Percentiles rank a stretch among this genome's conserved stretches.
phyloP scores from a whole-genome alignment of 805 yeast species.

The Candida stauntonica region DNA sequence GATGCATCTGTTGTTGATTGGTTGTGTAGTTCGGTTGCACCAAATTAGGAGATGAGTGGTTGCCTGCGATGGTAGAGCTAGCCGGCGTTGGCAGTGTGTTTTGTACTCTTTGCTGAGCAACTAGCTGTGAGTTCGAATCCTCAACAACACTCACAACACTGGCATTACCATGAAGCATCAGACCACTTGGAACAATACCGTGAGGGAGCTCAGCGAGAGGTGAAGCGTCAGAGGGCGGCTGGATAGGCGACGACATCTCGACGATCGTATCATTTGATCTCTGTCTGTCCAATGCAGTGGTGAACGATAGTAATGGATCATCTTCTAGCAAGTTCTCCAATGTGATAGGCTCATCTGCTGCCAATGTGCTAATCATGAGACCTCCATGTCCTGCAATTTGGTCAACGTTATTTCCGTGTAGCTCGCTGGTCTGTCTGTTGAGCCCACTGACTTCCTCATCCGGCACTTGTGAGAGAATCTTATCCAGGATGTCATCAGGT shows the following conservation, averaged over 20 bases:
- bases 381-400: constrained; percentile 12
- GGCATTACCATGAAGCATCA: constrained; percentile 6
- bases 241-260: constrained; percentile 19
- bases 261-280: constrained; percentile 28
- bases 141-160: constrained; percentile 9
- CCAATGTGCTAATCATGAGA: not conserved
- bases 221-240: constrained; percentile 10
- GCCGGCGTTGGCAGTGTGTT: constrained; percentile 15
- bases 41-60: constrained; percentile 9
- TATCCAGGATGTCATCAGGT: constrained; percentile 16
- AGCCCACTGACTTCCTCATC: constrained; percentile 21
- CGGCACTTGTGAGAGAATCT: constrained; percentile 14
- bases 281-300: constrained; percentile 25
- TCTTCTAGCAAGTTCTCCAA: constrained; percentile 25
- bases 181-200: not conserved
- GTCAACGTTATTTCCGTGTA: not conserved
- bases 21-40: constrained; percentile 4
- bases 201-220: constrained; percentile 3
- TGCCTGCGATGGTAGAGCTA: constrained; percentile 11
- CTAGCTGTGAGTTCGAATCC: constrained; percentile 3
- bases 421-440: constrained; percentile 10
- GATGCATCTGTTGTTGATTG: not conserved
- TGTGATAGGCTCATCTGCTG: constrained; percentile 15
- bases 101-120: not conserved
- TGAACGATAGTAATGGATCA: constrained; percentile 25